Evolutionary conservation across 306 rosid genomes (phyloP), one percentile per base, ranked within the genome.

Genomic region (Medicago ruthenica): DNA sequence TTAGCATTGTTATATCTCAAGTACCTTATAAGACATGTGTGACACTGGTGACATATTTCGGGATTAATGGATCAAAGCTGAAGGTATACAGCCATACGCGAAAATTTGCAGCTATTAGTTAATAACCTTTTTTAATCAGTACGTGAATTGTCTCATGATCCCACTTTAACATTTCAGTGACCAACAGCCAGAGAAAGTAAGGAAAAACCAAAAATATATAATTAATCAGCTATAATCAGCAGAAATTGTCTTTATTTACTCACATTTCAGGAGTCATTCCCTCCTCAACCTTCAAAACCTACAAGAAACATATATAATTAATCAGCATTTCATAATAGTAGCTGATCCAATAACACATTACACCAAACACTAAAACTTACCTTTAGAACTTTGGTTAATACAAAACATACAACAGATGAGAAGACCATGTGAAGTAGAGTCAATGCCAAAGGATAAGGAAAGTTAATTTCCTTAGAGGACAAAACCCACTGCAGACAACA

Each of bases 391-490:
- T 95, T 95, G 75, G 96, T 92, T 76, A 95, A 84, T 18, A 82
- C 34, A 82, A 92, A 92, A 81, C 99, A 95, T 74, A 95, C 78
- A 83, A 89, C 90, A 17, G 99, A 92, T 57, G 99, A 95, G 87
- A 95, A 95, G 87, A 92, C 76, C 99, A 95, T 95, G 87, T 95
- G 99, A 79, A 95, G 96, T 44, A 95, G 92, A 73, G 99, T 95
- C 90, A 95, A 83, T 8, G 93, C 99, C 68, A 95, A 89, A 79
- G 99, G 99, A 84, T 92, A 95, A 17, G 99, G 99, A 60, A 95
- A 95, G 87, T 95, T 92, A 78, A 95, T 90, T 82, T 92, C 97
- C 87, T 95, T 95, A 9, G 99, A 95, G 1, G 99, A 95, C 88
- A 95, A 85, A 76, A 95, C 93, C 97, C 97, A 95, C 99, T 95